Evolutionary conservation across 2,329 filamentous ascomycete species (phyloP), one percentile per base, ranked within the genome.

Genomic region (Colletotrichum musicola): DNA sequence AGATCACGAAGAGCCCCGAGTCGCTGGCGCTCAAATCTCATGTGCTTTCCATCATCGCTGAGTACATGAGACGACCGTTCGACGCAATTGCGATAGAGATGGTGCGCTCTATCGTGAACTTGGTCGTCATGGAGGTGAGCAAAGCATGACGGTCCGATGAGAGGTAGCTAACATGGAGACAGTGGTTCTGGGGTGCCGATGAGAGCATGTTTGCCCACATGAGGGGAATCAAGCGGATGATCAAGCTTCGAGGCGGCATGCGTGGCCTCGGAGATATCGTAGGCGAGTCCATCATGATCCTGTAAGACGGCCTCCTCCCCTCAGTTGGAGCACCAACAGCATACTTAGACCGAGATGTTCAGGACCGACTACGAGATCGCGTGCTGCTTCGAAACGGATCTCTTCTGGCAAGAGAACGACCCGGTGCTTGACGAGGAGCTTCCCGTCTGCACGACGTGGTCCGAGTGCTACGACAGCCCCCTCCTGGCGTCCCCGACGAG

Each of bases 341-440:
- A 20, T 60, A 44, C 55, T 35, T 6, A 53, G 13, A 14, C 62
- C 47, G 0, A 42, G 20, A 18, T 44, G 9, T 10, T 20, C 59
- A 77, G 77, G 14, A 75, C 74, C 35, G 77, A 79, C 61, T 78
- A 75, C 50, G 74, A 76, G 60, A 71, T 78, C 22, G 74, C 77
- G 9, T 74, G 73, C 55, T 74, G 74, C 40, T 75, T 75, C 61
- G 77, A 79, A 64, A 72, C 71, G 22, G 73, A 75, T 22, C 72
- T 75, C 16, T 74, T 73, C 66, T 69, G 77, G 25, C 73, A 76
- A 13, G 64, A 70, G 4, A 51, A 64, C 54, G 67, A 72, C 18
- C 56, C 70, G 2, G 65, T 64, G 7, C 62, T 54, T 27, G 54
- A 66, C 4, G 57, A 70, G 14, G 50, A 62, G 10, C 53, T 71